Percentiles rank a stretch among this genome's conserved stretches.
These are phyloP conservation scores for Fraxinus sp. DNA, from an alignment of 305 asterid species.

Conservation along the genomic window DNA sequence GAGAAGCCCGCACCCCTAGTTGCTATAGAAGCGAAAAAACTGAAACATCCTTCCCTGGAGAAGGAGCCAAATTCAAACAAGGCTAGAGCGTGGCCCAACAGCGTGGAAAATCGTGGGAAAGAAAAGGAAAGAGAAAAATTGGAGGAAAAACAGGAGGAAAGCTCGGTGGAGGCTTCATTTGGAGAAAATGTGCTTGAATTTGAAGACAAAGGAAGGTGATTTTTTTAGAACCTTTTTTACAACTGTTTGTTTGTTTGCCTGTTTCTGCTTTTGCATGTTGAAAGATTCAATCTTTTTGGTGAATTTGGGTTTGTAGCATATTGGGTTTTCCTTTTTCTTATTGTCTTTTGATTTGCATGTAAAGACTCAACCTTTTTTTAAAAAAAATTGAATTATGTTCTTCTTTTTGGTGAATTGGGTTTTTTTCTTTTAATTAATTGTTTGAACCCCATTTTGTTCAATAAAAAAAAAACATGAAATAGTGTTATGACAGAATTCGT, in stretches of 20 bases:
- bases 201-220: constrained; percentile 33
- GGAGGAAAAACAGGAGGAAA: constrained; percentile 3
- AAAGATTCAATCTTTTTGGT: background rate
- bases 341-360: background rate
- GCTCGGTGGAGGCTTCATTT: constrained; percentile 21
- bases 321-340: background rate
- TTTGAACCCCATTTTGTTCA: no score
- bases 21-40: constrained; percentile 17
- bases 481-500: no score
- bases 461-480: no score
- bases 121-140: background rate
- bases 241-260: background rate
- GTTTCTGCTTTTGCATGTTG: constrained; percentile 4
- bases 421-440: background rate
- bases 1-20: constrained; percentile 20
- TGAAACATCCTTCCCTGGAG: constrained; percentile 1
- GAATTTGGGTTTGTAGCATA: background rate
- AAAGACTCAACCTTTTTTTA: background rate
- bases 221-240: background rate
- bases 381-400: background rate
- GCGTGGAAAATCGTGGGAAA: background rate
- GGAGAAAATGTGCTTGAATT: constrained; percentile 29
- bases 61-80: constrained; percentile 13
- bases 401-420: background rate
- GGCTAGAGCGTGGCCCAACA: background rate